Conservation (phyloP, 2,329 filamentous ascomycete species). For the Ophiostoma tasmaniense region DNA sequence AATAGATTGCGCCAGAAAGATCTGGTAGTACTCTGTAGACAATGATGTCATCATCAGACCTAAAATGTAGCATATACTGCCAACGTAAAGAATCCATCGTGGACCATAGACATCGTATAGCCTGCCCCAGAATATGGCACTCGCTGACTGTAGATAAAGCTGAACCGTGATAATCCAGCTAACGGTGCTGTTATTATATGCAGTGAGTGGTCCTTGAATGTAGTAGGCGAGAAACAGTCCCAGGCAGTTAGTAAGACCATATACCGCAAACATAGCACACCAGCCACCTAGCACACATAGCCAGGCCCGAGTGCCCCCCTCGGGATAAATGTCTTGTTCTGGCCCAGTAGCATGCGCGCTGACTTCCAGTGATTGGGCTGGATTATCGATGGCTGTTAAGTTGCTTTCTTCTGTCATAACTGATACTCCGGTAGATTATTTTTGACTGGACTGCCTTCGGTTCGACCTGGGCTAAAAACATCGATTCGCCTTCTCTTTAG, state of each 20-base stretch:
- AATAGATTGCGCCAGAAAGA: neutral
- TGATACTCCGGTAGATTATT: neutral
- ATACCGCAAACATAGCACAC: conserved; percentile 5
- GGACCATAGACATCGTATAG: neutral
- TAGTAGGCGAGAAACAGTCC: neutral
- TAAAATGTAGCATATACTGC: neutral
- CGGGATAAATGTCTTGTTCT: neutral
- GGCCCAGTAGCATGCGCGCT: no score
- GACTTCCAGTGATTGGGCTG: neutral
- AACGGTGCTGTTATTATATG: neutral
- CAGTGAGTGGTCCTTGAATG: neutral
- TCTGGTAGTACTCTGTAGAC: neutral
- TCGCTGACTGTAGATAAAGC: neutral
- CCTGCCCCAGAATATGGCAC: neutral
- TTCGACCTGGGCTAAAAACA: neutral
- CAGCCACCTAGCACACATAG: neutral
- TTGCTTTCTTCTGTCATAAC: neutral
- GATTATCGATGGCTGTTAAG: no score
- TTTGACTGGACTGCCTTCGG: neutral
- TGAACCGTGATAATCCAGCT: conserved; percentile 2
- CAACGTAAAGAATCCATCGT: neutral
- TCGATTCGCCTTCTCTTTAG: neutral
- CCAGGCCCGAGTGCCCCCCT: neutral
- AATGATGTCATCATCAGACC: neutral
- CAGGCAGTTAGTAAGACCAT: conserved; percentile 1